A percentile compares a stretch with the other conserved stretches of the same genome.
Conservation (phyloP, 352 stramenopile species). For the Peronospora farinosa region DNA sequence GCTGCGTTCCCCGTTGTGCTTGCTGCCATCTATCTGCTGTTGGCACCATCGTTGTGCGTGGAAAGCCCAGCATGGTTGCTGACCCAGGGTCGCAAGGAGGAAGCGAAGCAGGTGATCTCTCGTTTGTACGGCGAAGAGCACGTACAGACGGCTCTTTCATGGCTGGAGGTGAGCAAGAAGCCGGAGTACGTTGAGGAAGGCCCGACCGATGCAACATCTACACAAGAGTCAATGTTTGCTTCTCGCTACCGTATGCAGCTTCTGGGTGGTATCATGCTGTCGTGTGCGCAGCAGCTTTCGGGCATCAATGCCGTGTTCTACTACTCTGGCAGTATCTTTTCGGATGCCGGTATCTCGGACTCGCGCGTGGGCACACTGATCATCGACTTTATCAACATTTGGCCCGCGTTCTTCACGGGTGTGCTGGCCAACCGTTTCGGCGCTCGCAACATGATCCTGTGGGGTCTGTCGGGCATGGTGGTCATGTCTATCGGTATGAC, state of each 20-base stretch:
- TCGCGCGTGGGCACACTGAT: slow-evolving; percentile 23
- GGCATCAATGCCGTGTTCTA: slow-evolving; percentile 25
- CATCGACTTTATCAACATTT: slow-evolving; percentile 31
- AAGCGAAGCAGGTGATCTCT: slow-evolving; percentile 23
- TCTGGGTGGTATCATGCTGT: slow-evolving; percentile 43
- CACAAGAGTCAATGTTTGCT: slow-evolving; percentile 36
- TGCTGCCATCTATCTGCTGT: slow-evolving; percentile 14
- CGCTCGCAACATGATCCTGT: slow-evolving; percentile 49
- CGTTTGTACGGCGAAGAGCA: slow-evolving; percentile 31
- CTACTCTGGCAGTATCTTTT: slow-evolving; percentile 24
- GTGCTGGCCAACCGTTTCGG: slow-evolving; percentile 33
- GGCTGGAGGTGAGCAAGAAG: slow-evolving; percentile 20
- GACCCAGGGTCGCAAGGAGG: slow-evolving; percentile 25
- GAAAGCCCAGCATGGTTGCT: slow-evolving; percentile 43
- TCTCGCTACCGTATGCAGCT: slow-evolving; percentile 38
- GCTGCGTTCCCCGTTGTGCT: slow-evolving; percentile 18
- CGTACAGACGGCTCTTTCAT: slow-evolving; percentile 22
- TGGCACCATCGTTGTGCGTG: slow-evolving; percentile 17
- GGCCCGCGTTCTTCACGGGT: slow-evolving; percentile 22
- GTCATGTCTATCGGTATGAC: slow-evolving; percentile 23
- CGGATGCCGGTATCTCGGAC: slow-evolving; percentile 25
- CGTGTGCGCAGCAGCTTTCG: slow-evolving; percentile 21
- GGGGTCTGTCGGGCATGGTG: slow-evolving; percentile 16
- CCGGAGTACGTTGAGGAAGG: slow-evolving; percentile 12
- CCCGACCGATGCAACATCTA: not conserved